phyloP scores from a whole-genome alignment of 306 rosid species.

The Ormosia emarginata region DNA sequence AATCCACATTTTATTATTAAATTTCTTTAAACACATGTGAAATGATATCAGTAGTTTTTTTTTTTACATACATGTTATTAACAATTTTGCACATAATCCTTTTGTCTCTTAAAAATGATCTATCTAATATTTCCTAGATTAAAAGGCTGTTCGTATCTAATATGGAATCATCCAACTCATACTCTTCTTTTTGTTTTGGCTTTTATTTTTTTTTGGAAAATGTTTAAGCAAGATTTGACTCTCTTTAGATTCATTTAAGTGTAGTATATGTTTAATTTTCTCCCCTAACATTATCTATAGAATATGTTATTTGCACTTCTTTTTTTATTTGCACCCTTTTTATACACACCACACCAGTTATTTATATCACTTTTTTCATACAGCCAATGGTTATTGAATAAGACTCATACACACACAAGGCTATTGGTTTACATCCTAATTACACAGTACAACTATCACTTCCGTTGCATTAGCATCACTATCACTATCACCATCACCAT shows the following conservation, averaged over 20 bases:
- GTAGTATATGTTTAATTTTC: too few relatives aligned
- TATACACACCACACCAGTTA: neutral
- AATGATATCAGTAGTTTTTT: neutral
- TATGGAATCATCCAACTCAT: too few relatives aligned
- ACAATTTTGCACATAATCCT: neutral
- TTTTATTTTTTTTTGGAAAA: neutral
- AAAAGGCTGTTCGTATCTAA: too few relatives aligned
- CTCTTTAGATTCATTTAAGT: too few relatives aligned
- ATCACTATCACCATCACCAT: conserved; percentile 10
- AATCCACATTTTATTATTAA: neutral
- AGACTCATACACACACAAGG: neutral
- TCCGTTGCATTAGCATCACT: neutral
- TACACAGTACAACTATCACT: conserved; percentile 22
- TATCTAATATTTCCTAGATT: neutral
- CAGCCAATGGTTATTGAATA: neutral
- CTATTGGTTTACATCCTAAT: neutral
- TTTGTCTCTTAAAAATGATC: neutral
- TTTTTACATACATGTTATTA: neutral
- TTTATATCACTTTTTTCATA: neutral
- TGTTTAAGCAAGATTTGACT: too few relatives aligned
- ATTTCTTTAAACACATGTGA: neutral
- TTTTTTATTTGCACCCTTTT: neutral
- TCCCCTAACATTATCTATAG: too few relatives aligned
- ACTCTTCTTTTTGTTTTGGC: too few relatives aligned
- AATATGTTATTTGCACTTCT: too few relatives aligned